Conservation (phyloP, 2,329 filamentous ascomycete genomes). For the Aspergillus ochraceus region DNA sequence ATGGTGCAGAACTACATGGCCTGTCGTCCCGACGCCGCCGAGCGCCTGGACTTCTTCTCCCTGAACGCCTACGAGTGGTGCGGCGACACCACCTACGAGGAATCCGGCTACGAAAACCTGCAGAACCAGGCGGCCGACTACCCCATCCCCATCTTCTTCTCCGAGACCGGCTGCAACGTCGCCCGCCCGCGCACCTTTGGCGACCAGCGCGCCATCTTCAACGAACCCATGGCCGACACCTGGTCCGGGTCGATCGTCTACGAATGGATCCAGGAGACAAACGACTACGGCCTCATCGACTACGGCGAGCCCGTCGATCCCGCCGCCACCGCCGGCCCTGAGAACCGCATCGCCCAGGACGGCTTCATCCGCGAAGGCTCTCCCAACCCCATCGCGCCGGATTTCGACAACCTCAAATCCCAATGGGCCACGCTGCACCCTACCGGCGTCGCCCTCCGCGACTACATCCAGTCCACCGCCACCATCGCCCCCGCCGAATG, state of each 20-base stretch:
- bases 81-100: constrained; percentile 55
- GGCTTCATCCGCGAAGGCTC: constrained; percentile 71
- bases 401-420: constrained; percentile 74
- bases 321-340: constrained; percentile 54
- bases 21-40: constrained; percentile 66
- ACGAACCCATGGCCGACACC: constrained; percentile 66
- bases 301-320: constrained; percentile 59
- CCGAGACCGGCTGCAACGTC: constrained; percentile 79
- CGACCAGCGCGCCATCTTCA: constrained; percentile 77
- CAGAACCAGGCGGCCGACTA: constrained; percentile 67
- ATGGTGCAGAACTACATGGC: constrained; percentile 74
- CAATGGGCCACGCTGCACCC: constrained; percentile 75
- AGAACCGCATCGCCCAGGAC: constrained; percentile 59
- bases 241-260: constrained; percentile 82
- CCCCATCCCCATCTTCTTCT: constrained; percentile 85
- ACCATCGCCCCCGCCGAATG: constrained; percentile 66
- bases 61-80: constrained; percentile 87
- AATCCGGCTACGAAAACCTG: constrained; percentile 69
- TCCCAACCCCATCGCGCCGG: constrained; percentile 70
- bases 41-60: constrained; percentile 78
- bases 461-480: constrained; percentile 65
- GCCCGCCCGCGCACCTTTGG: constrained; percentile 44
- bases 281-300: constrained; percentile 77
- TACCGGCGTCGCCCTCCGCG: constrained; percentile 63
- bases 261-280: constrained; percentile 84